These are phyloP conservation scores for Hortiboletus campestris DNA, from an alignment of 768 basidiomycete genomes.

Conservation along the genomic window DNA sequence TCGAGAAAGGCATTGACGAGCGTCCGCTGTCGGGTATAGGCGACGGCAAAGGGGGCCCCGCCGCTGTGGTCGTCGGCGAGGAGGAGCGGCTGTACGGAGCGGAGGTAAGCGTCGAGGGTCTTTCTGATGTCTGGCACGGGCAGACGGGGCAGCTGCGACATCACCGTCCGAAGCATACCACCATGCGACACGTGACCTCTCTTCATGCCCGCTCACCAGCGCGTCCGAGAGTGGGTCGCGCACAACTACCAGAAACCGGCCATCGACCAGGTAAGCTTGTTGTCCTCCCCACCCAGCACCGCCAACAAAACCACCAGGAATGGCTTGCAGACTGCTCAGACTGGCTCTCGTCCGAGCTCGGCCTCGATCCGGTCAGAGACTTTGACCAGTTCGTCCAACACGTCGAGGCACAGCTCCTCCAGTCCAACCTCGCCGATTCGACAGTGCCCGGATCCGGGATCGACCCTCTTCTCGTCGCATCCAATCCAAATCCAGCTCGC, in stretches of 20 bases:
- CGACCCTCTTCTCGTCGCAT: conserved; percentile 18
- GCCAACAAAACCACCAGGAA: conserved; percentile 43
- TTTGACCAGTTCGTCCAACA: conserved; percentile 52
- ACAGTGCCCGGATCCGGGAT: conserved; percentile 71
- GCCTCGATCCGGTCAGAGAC: conserved; percentile 45
- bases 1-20: conserved; percentile 20
- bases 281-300: neutral
- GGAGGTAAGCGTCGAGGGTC: conserved; percentile 75
- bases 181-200: conserved; percentile 6
- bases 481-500: neutral
- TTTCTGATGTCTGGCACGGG: conserved; percentile 79
- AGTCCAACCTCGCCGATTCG: conserved; percentile 71
- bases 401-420: conserved; percentile 65
- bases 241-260: conserved; percentile 56
- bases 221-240: conserved; percentile 53
- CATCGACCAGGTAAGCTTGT: conserved; percentile 54
- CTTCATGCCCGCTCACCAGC: conserved; percentile 23
- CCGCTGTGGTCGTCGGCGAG: conserved; percentile 68
- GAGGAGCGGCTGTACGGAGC: conserved; percentile 75
- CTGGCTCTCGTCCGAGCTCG: conserved; percentile 54
- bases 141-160: conserved; percentile 56
- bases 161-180: conserved; percentile 18
- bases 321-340: conserved; percentile 75
- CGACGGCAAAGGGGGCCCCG: conserved; percentile 42
- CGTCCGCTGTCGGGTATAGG: conserved; percentile 18